Conservation (phyloP, 805 yeast species). For the Yamadazyma paraphyllophila region DNA sequence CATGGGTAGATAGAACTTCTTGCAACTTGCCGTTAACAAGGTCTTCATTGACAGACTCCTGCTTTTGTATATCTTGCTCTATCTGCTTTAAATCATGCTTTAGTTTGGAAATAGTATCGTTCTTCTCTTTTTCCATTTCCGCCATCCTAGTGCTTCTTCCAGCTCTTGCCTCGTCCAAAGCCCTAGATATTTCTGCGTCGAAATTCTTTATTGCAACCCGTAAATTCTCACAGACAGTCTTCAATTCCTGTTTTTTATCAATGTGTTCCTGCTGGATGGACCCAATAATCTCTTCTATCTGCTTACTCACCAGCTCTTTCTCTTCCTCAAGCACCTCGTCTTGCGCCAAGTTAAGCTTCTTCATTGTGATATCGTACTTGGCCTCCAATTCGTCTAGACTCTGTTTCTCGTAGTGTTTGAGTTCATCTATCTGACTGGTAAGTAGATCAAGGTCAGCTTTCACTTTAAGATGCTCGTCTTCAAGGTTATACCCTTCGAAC, state of each 20-base stretch:
- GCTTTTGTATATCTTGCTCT: neutral
- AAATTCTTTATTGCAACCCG: conserved; percentile 12
- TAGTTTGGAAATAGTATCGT: conserved; percentile 9
- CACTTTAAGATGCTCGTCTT: conserved; percentile 33
- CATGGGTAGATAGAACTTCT: conserved; percentile 25
- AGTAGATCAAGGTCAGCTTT: conserved; percentile 36
- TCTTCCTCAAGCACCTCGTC: conserved; percentile 21
- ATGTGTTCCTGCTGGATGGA: conserved; percentile 31
- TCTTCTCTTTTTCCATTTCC: conserved; percentile 6
- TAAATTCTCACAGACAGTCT: conserved; percentile 15
- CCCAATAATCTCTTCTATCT: conserved; percentile 39
- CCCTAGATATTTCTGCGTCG: neutral
- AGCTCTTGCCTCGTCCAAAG: conserved; percentile 7
- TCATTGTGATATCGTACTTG: conserved; percentile 23
- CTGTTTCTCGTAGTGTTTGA: conserved; percentile 22
- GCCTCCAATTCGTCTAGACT: conserved; percentile 22
- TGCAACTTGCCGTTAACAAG: neutral
- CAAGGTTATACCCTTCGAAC: conserved; percentile 30
- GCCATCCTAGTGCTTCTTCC: neutral
- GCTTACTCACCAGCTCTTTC: conserved; percentile 25
- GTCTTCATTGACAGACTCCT: neutral
- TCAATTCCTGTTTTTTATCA: conserved; percentile 21
- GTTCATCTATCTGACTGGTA: conserved; percentile 32
- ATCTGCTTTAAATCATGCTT: conserved; percentile 5
- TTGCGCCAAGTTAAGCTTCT: conserved; percentile 20